Conservation (phyloP, 2,329 filamentous ascomycete species). For the Zarea fungicola region DNA sequence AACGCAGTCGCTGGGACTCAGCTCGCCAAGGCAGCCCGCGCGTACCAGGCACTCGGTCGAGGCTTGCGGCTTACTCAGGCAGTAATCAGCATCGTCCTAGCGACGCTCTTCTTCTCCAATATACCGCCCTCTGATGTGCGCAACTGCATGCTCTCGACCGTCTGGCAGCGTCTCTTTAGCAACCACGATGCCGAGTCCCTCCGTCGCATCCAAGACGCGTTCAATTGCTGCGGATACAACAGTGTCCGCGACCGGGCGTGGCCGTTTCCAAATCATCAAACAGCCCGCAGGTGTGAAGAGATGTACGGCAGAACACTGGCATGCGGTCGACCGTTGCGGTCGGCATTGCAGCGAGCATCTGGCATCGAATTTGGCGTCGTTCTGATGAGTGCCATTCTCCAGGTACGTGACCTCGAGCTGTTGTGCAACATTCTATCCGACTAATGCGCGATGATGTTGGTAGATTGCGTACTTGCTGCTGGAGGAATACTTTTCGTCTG, state of each 20-base stretch:
- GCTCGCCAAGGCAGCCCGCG: neutral
- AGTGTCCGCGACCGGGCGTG: constrained; percentile 51
- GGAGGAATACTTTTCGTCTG: neutral
- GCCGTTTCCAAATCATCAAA: constrained; percentile 43
- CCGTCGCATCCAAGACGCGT: constrained; percentile 53
- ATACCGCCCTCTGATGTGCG: constrained; percentile 12
- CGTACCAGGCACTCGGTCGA: neutral
- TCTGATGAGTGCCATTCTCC: constrained; percentile 42
- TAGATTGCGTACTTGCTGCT: constrained; percentile 1
- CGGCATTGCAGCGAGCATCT: constrained; percentile 29
- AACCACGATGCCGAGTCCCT: constrained; percentile 44
- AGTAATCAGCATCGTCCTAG: constrained; percentile 11
- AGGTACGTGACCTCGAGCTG: constrained; percentile 28
- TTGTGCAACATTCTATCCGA: neutral
- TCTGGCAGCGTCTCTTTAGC: constrained; percentile 20
- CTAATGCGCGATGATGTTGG: neutral
- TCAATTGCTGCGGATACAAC: constrained; percentile 59
- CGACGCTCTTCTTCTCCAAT: constrained; percentile 18
- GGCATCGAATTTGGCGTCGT: constrained; percentile 42
- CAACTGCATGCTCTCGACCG: constrained; percentile 16
- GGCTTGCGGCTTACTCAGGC: neutral
- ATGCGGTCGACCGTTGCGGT: constrained; percentile 48
- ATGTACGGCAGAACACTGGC: constrained; percentile 36
- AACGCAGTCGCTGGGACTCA: neutral
- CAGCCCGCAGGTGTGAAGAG: constrained; percentile 33